Base-by-base conservation (phyloP, 1,284 basidiomycete genomes). In the Spongiforma sp. region DNA sequence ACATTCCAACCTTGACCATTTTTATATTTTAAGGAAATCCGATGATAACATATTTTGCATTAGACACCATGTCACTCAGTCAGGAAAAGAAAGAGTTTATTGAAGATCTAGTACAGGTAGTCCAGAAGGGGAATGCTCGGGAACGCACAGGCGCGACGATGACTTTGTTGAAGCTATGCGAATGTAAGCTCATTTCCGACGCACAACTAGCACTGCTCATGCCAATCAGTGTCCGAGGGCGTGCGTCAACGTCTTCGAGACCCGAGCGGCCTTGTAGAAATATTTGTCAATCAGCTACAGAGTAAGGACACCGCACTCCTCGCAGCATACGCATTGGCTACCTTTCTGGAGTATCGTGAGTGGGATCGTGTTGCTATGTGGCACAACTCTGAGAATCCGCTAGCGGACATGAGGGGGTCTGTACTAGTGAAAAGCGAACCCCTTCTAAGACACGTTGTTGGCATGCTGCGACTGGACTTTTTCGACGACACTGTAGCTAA, bases 121-220 rank as follows among this genome's bases (percentile, higher is more conserved):
- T 59, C 32, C 26, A 60, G 26, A 50, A 39, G 1, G 62, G 63
- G n/a, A 57, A 64, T 39, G 21, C 36, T 7, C 61, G 57, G 28
- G 72, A 68, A 11, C 74, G 71, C 34, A 68, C 65, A 0, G 66
- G 65, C 34, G 66, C 67, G 15, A 76, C 73, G 2, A 57, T 76
- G 59, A 72, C 72, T 2, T 34, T 73, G 28, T 21, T 72, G 30
- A 62, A 60, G 9, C 46, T 72, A 12, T 67, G 63, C 48, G 57
- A 71, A 11, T 57, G 71, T 67, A 17, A 37, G 63, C 37, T 2
- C 30, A 6, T 10, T 34, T 39, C 41, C 19, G 30, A 61, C 3
- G 21, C 15, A 5, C 21, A 34, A 17, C 17, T n/a, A 24, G 7
- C 7, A 28, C n/a, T n/a, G 9, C 24, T 71, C 8, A 67, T 21